Evolutionary conservation across 208 protist genomes (phyloP), one percentile per base, ranked within the genome.

Genomic region (Crithidia acanthocephali): DNA sequence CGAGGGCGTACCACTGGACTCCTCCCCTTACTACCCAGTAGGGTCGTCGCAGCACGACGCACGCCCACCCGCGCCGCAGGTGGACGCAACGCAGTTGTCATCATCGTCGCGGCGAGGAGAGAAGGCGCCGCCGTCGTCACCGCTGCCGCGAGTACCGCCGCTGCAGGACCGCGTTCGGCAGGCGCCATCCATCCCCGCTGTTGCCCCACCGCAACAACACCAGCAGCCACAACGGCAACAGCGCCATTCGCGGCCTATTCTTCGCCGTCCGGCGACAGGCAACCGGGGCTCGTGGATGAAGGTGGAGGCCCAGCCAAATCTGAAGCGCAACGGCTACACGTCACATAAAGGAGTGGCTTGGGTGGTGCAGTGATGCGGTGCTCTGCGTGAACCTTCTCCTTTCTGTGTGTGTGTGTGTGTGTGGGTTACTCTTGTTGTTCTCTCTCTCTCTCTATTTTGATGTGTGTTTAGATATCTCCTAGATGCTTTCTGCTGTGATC

Each of bases 331-430:
- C 64, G 60, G 13, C 10, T 63, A 64, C 61, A 68, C 61, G 30
- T 76, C 75, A 0, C 73, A 72, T 3, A 80, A 72, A n/a, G 85
- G 81, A 22, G 66, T 90, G 1, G 80, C 85, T 0, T 90, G 81
- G 85, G 79, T 90, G 2, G 76, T 90, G 35, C 75, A 81, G 55
- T 89, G 55, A 71, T 37, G 6, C 2, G 9, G 11, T 15, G 15
- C 8, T 30, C 2, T 30, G 8, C 25, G 9, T 16, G 37, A 10
- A 51, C 16, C n/a, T n/a, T n/a, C n/a, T n/a, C n/a, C n/a, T n/a
- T n/a, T n/a, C n/a, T n/a, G n/a, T n/a, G n/a, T n/a, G 8, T 51
- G 45, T 51, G 15, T 10, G 11, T 6, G 11, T 23, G 45, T 22
- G 28, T 25, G 50, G 22, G 15, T 30, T 30, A n/a, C 15, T 42